These are phyloP conservation scores for Seminavis robusta DNA, from an alignment of 108 stramenopile genomes.

Conservation along the genomic window DNA sequence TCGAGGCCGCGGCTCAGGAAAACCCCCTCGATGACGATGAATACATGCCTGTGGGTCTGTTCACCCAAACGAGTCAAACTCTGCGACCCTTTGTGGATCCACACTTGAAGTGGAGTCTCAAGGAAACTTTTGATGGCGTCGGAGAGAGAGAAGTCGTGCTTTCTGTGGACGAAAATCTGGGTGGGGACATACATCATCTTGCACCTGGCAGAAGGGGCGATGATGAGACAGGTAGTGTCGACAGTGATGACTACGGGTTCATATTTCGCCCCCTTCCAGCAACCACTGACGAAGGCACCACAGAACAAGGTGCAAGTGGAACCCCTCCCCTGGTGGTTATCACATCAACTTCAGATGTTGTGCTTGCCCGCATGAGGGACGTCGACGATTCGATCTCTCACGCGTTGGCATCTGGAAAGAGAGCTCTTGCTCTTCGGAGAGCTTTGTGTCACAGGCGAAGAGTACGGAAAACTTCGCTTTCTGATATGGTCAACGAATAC, in stretches of 20 bases:
- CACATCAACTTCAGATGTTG: slow-evolving; percentile 35
- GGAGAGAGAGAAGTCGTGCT: background rate
- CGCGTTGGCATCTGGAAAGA: slow-evolving; percentile 44
- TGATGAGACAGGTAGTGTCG: slow-evolving; percentile 34
- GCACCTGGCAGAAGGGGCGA: too few species aligned
- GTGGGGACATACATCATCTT: slow-evolving; percentile 1
- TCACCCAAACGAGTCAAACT: too few species aligned
- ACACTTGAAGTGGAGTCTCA: slow-evolving; percentile 67
- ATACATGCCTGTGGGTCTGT: background rate
- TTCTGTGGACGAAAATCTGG: slow-evolving; percentile 4
- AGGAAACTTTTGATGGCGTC: slow-evolving; percentile 21
- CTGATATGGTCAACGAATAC: slow-evolving; percentile 57
- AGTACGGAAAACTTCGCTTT: slow-evolving; percentile 48
- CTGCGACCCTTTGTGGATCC: slow-evolving; percentile 45
- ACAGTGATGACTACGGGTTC: slow-evolving; percentile 81
- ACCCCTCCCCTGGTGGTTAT: slow-evolving; percentile 61
- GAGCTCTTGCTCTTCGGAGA: slow-evolving; percentile 54
- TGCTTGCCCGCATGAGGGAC: slow-evolving; percentile 49
- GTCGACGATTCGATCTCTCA: slow-evolving; percentile 73
- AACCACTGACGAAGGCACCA: slow-evolving; percentile 17
- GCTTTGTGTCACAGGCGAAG: slow-evolving; percentile 51
- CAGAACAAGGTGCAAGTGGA: background rate
- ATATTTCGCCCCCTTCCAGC: slow-evolving; percentile 33
- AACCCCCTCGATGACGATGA: slow-evolving; percentile 10
- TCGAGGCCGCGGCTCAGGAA: slow-evolving; percentile 49